Conservation (phyloP, 768 basidiomycete species). For the Ephemerocybe angulata region DNA sequence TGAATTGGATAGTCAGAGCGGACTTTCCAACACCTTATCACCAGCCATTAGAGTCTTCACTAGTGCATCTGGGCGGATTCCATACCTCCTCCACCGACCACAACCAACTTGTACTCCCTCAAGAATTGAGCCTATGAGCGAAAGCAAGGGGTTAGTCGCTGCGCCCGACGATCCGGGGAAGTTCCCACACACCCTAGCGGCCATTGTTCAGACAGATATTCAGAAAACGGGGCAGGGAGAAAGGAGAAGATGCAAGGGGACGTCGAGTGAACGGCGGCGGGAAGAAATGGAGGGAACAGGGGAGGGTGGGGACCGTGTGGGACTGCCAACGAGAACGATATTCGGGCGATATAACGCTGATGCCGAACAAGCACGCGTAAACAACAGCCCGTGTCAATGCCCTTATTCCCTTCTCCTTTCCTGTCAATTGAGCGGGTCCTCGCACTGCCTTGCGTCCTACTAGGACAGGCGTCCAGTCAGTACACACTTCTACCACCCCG, state of each 20-base stretch:
- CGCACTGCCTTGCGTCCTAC: too few species aligned
- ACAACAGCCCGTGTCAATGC: conserved; percentile 17
- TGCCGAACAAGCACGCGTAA: conserved; percentile 4
- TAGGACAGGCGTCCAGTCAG: too few species aligned
- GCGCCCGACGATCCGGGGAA: background rate
- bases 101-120: conserved; percentile 97
- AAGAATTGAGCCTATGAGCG: conserved; percentile 73
- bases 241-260: conserved; percentile 4
- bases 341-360: conserved; percentile 8
- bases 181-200: conserved; percentile 31
- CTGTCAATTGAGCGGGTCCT: background rate
- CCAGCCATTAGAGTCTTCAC: background rate
- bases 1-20: conserved; percentile 96
- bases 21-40: conserved; percentile 60
- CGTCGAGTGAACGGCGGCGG: conserved; percentile 10
- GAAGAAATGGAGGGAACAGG: conserved; percentile 10
- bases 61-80: background rate
- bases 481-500: background rate
- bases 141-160: conserved; percentile 11
- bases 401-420: background rate
- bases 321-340: conserved; percentile 11
- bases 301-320: conserved; percentile 5
- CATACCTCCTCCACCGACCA: conserved; percentile 93
- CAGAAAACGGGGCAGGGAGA: conserved; percentile 1
- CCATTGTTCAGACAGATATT: conserved; percentile 27